Evolutionary conservation across 164 flowering plant genomes (phyloP).

Genomic region (Piper longum): DNA sequence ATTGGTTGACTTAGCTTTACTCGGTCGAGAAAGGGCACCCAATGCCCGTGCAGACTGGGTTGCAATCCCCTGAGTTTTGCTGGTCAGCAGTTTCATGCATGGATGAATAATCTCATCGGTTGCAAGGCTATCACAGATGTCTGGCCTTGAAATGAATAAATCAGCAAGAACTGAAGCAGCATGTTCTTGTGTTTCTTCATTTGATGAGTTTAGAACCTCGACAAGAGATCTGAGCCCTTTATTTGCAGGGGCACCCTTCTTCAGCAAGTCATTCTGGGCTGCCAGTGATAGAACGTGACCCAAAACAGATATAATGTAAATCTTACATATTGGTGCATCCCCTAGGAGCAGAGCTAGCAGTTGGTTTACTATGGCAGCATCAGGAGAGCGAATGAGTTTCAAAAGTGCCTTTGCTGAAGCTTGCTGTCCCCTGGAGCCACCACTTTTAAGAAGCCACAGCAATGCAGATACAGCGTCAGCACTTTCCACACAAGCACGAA

Average conservation of each 20-base stretch:
- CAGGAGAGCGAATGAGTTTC: constrained; percentile 64
- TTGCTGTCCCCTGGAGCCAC: constrained; percentile 68
- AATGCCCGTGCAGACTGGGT: constrained; percentile 81
- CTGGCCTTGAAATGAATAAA: constrained; percentile 57
- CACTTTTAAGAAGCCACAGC: constrained; percentile 70
- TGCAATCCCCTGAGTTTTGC: constrained; percentile 65
- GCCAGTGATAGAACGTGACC: constrained; percentile 80
- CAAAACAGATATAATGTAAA: constrained; percentile 47
- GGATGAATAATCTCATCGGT: constrained; percentile 82
- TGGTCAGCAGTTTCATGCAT: constrained; percentile 73
- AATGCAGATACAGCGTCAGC: constrained; percentile 73
- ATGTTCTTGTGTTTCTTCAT: constrained; percentile 70
- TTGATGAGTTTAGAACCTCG: constrained; percentile 64
- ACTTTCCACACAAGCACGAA: constrained; percentile 86
- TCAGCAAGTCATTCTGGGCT: constrained; percentile 48
- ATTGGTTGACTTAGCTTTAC: constrained; percentile 31
- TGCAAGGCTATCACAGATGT: constrained; percentile 73
- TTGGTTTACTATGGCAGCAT: constrained; percentile 73
- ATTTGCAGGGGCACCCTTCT: constrained; percentile 61
- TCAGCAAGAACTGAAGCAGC: constrained; percentile 86
- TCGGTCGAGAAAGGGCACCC: constrained; percentile 68
- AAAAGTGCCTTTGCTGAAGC: constrained; percentile 59
- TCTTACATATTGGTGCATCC: constrained; percentile 52
- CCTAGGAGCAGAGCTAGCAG: constrained; percentile 70
- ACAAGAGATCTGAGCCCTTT: constrained; percentile 66